Evolutionary conservation across 2,329 filamentous ascomycete species (phyloP), one percentile per base, ranked within the genome.

Genomic region (Stachybotrys chartarum): DNA sequence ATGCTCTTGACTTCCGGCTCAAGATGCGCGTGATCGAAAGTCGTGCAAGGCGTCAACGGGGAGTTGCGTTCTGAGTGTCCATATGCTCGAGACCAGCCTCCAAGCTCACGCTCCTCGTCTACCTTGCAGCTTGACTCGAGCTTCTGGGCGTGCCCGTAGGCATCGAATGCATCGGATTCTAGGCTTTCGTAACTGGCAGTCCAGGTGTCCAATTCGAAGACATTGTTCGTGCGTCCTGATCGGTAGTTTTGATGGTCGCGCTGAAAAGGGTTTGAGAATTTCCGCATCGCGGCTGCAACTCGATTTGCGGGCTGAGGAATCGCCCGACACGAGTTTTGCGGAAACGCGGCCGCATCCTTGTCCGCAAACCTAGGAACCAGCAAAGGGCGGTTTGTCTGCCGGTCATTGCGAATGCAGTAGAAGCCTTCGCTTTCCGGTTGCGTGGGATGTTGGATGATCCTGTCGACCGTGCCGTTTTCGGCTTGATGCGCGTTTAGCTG

Each of bases 151-250:
- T 47, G 16, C 3, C 10, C 32, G 31, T 44, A 35, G 11, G 42
- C n/a, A 11, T 52, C 50, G 17, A 35, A 44, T 17, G 54, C 48
- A 7, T 68, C 62, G 2, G 69, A 72, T 16, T 63, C 62, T 17
- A 72, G 61, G 52, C 66, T 70, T 31, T 66, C 59, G 42, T 70
- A 71, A 51, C 67, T 69, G 35, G 60, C 62, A 10, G 58, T 60
- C 11, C 64, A 58, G 1, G 57, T 56, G n/a, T 61, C 55, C 57
- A 65, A 56, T 44, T 68, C 61, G n/a, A 63, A 55, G 7, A 59
- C 53, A 14, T 54, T 57, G 30, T 55, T 59, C 16, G 49, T 8
- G 24, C 17, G 50, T 3, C n/a, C 35, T 12, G 18, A 8, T 42
- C n/a, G 7, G 7, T 42, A 16, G 11, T 10, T 12, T 17, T 24